Percentiles rank a stretch among this genome's conserved stretches.
Conservation (phyloP, 2,329 filamentous ascomycete genomes). For the Beauveria sp. region DNA sequence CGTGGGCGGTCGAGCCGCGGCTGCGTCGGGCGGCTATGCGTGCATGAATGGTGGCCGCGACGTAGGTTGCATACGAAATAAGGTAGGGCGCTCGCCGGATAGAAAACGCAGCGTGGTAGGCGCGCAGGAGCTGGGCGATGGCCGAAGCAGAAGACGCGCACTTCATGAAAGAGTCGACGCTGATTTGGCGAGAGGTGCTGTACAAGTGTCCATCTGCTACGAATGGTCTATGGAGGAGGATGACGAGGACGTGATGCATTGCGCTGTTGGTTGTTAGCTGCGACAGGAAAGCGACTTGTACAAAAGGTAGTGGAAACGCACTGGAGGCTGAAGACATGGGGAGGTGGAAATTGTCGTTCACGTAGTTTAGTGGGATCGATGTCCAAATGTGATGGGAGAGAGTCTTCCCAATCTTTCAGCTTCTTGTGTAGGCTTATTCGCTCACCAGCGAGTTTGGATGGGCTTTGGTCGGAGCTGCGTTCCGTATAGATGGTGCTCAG, state of each 20-base stretch:
- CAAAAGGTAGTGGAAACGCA: not conserved
- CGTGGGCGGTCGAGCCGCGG: not conserved
- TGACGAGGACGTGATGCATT: not conserved
- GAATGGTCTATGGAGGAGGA: not conserved
- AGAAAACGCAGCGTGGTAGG: not conserved
- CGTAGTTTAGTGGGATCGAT: not conserved
- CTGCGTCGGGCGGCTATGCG: slow-evolving; percentile 35
- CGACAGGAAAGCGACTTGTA: not conserved
- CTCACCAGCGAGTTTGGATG: slow-evolving; percentile 17
- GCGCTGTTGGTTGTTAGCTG: not conserved
- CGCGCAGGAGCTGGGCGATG: not conserved
- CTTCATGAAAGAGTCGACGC: not conserved
- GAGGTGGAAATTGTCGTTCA: not conserved
- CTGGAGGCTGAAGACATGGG: not conserved
- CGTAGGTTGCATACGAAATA: slow-evolving; percentile 48
- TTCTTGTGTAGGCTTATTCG: slow-evolving; percentile 13
- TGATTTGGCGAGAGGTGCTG: not conserved
- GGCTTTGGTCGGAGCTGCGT: slow-evolving; percentile 27
- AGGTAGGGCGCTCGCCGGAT: slow-evolving; percentile 44
- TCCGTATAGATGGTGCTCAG: slow-evolving; percentile 35
- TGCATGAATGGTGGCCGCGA: slow-evolving; percentile 43
- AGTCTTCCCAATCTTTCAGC: not conserved
- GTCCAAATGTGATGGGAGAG: not conserved
- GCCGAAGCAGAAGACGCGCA: not conserved
- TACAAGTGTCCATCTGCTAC: not conserved